These are phyloP conservation scores for Fusarium subtropicale DNA, from an alignment of 2,329 filamentous ascomycete species.

Conservation along the genomic window DNA sequence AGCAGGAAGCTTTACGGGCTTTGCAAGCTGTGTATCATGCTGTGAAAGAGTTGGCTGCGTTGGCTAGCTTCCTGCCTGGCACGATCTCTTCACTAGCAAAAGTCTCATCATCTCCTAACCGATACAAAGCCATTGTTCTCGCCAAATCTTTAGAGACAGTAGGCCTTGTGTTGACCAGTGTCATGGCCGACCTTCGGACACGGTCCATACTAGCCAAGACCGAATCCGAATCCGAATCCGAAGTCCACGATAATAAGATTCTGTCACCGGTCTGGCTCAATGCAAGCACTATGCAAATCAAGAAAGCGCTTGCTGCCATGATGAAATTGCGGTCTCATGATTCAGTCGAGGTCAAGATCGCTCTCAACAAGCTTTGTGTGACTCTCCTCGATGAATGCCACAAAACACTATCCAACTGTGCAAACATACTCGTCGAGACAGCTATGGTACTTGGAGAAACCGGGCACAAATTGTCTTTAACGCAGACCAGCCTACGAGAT, in stretches of 20 bases:
- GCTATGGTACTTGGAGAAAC: constrained; percentile 74
- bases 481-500: constrained; percentile 66
- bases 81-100: constrained; percentile 85
- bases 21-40: constrained; percentile 71
- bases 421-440: constrained; percentile 81
- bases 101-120: constrained; percentile 75
- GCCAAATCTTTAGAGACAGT: constrained; percentile 70
- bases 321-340: constrained; percentile 80
- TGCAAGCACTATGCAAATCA: constrained; percentile 83
- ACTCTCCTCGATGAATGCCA: constrained; percentile 83
- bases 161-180: constrained; percentile 63
- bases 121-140: constrained; percentile 69
- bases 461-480: constrained; percentile 54
- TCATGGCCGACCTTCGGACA: constrained; percentile 69
- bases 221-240: constrained; percentile 43
- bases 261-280: constrained; percentile 75
- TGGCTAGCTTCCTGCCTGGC: constrained; percentile 89
- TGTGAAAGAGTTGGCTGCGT: constrained; percentile 76
- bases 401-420: constrained; percentile 75
- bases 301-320: constrained; percentile 81
- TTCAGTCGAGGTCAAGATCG: constrained; percentile 73
- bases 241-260: constrained; percentile 50
- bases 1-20: constrained; percentile 74
- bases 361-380: constrained; percentile 78
- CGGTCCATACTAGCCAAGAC: constrained; percentile 57